A percentile compares a stretch with the other conserved stretches of the same genome.
Evolutionary conservation across 1,284 basidiomycete species (phyloP).

Genomic region (Exsudoporus floridanus): DNA sequence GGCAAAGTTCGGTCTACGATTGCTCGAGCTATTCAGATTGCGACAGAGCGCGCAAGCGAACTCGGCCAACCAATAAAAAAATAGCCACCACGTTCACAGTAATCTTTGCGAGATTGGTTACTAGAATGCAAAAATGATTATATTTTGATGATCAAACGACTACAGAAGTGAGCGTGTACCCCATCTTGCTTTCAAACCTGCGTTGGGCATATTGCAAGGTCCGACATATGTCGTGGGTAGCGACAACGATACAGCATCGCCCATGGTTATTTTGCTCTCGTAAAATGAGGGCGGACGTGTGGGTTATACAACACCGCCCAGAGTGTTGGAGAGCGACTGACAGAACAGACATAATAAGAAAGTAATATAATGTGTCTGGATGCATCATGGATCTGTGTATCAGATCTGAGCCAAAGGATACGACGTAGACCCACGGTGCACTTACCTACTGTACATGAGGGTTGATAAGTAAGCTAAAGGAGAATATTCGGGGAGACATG

Average conservation of each 20-base stretch:
- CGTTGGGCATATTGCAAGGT: conserved; percentile 12
- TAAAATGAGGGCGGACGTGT: conserved; percentile 89
- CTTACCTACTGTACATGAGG: conserved; percentile 20
- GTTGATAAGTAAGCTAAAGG: neutral
- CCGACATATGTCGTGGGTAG: conserved; percentile 34
- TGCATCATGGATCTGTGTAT: neutral
- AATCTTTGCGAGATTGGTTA: neutral
- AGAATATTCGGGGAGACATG: conserved; percentile 29
- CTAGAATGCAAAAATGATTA: neutral
- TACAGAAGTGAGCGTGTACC: conserved; percentile 23
- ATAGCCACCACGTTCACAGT: conserved; percentile 17
- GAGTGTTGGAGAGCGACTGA: conserved; percentile 77
- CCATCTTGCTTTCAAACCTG: conserved; percentile 36
- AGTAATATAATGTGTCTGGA: conserved; percentile 7
- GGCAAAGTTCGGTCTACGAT: conserved; percentile 93
- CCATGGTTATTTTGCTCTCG: conserved; percentile 59
- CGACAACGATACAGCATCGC: conserved; percentile 24
- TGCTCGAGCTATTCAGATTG: conserved; percentile 92
- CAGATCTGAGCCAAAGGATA: neutral
- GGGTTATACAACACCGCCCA: conserved; percentile 65
- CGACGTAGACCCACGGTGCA: neutral
- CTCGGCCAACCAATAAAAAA: conserved; percentile 63
- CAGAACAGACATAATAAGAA: neutral
- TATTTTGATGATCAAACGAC: neutral
- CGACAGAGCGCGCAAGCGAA: conserved; percentile 83